Evolutionary conservation across 1,284 basidiomycete species (phyloP), one percentile per base, ranked within the genome.

Genomic region (Pseudozyma sp.): DNA sequence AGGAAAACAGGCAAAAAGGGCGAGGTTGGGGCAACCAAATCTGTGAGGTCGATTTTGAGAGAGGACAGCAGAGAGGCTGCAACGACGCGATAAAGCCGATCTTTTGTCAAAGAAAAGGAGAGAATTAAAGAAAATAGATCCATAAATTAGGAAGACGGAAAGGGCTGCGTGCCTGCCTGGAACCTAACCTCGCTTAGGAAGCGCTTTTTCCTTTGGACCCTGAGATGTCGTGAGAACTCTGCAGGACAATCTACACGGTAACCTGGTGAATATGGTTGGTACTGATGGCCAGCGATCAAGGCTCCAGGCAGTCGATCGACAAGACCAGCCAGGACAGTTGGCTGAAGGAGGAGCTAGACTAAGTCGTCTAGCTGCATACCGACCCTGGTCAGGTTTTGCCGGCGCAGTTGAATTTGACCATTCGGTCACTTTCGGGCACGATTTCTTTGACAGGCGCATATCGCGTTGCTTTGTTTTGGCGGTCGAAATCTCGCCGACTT

Each of bases 51-150:
- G 24, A 42, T 16, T 16, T 42, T 16, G n/a, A 42, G 7, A 42
- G n/a, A 42, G 16, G 7, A 39, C 16, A 39, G 39, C 37, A 13
- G 16, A 51, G 40, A 16, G 40, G 40, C 13, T 10, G 40, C 11
- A 42, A 16, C 11, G 40, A 16, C 11, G 50, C 51, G 51, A 52
- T 52, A 52, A 52, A 52, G 51, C 51, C 39, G 52, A 54, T 44
- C 30, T 43, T 39, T 39, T 31, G 6, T 7, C 33, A 19, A 30
- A 52, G 13, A 42, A 40, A 37, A 14, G 9, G 1, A 9, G 14
- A 37, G 29, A 17, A 31, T 47, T 13, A 55, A 31, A 46, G 24
- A 30, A 49, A 5, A 24, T 24, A 7, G 9, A 30, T 2, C 8
- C 35, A 13, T 24, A 24, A 24, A 24, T 24, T 24, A 24, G 24